Percentiles rank a stretch among this genome's conserved stretches.
phyloP scores from a whole-genome alignment of 2,329 filamentous ascomycete genomes.

The Fusarium incarnatum region DNA sequence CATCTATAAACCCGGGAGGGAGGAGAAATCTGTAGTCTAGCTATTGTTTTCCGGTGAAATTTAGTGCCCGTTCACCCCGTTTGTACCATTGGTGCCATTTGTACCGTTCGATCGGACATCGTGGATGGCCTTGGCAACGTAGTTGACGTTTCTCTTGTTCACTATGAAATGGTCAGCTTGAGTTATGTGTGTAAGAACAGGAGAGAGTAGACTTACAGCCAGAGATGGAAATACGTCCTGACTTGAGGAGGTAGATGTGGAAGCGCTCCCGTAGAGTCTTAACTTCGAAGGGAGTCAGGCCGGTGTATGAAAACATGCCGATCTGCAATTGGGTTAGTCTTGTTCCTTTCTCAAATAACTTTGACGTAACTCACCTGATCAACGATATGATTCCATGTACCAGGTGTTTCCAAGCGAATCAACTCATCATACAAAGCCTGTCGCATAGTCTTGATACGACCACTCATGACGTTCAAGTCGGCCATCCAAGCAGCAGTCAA shows the following conservation, averaged over 20 bases:
- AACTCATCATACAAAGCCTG: conserved; percentile 80
- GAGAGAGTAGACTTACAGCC: background rate
- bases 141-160: conserved; percentile 76
- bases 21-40: conserved; percentile 2
- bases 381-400: conserved; percentile 95
- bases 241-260: conserved; percentile 76
- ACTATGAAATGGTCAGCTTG: conserved; percentile 60
- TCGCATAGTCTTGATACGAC: conserved; percentile 92
- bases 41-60: background rate
- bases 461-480: conserved; percentile 91
- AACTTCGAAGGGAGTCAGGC: conserved; percentile 78
- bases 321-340: conserved; percentile 66
- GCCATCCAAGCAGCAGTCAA: conserved; percentile 92
- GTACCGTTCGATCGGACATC: conserved; percentile 62
- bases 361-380: conserved; percentile 61
- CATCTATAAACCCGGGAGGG: conserved; percentile 11
- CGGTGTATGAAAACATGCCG: conserved; percentile 98
- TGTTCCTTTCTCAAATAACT: accelerated
- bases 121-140: conserved; percentile 89
- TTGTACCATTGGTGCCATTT: conserved; percentile 11
- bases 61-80: conserved; percentile 20
- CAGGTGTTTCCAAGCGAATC: conserved; percentile 86
- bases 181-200: too few relatives aligned
- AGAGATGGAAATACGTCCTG: conserved; percentile 37
- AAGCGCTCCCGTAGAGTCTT: conserved; percentile 73